Evolutionary conservation across 305 asterid genomes (phyloP).

Genomic region (Rubia balearica): DNA sequence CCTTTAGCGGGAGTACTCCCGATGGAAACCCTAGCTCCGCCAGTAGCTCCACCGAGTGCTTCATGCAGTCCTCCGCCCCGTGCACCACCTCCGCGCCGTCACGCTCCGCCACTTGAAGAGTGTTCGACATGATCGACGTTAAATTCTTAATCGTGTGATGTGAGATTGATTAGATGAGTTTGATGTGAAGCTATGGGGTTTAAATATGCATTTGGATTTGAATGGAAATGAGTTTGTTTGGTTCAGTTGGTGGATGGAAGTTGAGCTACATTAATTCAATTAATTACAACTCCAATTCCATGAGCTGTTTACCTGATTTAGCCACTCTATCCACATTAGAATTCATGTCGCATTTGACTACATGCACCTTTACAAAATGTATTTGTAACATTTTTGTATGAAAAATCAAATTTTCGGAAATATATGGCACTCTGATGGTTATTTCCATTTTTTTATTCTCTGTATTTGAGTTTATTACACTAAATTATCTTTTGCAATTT

Average conservation of each 20-base stretch:
- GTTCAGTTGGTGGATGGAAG: slow-evolving; percentile 29
- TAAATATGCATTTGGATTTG: not conserved
- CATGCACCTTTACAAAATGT: too few species aligned
- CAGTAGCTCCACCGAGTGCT: slow-evolving; percentile 49
- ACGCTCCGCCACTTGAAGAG: slow-evolving; percentile 23
- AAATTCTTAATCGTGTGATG: not conserved
- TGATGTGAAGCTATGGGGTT: not conserved
- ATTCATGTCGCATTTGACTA: not conserved
- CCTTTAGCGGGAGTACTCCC: slow-evolving; percentile 76
- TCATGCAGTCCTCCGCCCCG: slow-evolving; percentile 55
- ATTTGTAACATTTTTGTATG: too few species aligned
- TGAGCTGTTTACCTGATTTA: slow-evolving; percentile 38
- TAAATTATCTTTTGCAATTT: too few species aligned
- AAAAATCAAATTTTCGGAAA: too few species aligned
- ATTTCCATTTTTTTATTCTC: too few species aligned
- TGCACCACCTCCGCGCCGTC: slow-evolving; percentile 53
- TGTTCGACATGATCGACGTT: slow-evolving; percentile 30
- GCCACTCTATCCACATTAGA: not conserved
- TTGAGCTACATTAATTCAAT: slow-evolving; percentile 28
- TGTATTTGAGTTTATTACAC: too few species aligned
- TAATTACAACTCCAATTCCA: not conserved
- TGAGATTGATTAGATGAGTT: not conserved
- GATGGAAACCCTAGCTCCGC: slow-evolving; percentile 71
- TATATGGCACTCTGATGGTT: too few species aligned
- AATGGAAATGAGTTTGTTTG: not conserved